Conservation (phyloP, 2,329 filamentous ascomycete species). For the Aspergillus sojae region DNA sequence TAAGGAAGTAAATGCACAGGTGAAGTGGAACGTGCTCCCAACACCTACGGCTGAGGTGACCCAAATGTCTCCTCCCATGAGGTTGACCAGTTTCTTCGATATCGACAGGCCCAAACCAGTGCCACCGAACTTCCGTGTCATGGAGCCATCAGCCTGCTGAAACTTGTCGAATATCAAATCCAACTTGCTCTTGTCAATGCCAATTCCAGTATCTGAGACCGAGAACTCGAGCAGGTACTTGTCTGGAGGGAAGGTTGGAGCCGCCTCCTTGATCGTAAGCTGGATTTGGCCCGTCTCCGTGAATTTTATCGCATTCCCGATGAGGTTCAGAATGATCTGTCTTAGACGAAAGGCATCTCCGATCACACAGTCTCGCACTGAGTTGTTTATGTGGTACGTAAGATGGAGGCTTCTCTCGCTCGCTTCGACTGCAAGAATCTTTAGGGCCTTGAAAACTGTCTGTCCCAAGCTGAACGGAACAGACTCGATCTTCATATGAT, state of each 20-base stretch:
- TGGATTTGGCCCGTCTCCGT: conserved; percentile 96
- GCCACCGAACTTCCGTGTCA: conserved; percentile 92
- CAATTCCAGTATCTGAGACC: conserved; percentile 96
- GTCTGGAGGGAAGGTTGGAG: conserved; percentile 67
- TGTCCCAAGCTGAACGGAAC: conserved; percentile 93
- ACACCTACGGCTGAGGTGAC: conserved; percentile 89
- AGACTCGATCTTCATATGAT: conserved; percentile 96
- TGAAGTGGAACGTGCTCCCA: conserved; percentile 95
- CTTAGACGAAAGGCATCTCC: conserved; percentile 95
- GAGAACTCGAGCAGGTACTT: conserved; percentile 96
- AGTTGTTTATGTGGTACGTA: conserved; percentile 89
- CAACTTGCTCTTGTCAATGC: conserved; percentile 91
- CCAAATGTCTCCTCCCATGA: conserved; percentile 97
- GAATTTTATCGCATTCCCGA: conserved; percentile 98
- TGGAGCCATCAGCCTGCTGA: conserved; percentile 96
- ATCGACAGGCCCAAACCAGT: conserved; percentile 93
- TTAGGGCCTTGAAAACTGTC: conserved; percentile 97
- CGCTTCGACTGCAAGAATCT: conserved; percentile 94
- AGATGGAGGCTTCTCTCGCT: conserved; percentile 94
- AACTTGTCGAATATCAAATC: conserved; percentile 98
- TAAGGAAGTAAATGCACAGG: conserved; percentile 84
- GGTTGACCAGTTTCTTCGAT: conserved; percentile 88
- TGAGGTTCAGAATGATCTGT: conserved; percentile 95
- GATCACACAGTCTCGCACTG: conserved; percentile 91
- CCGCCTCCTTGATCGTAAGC: conserved; percentile 78